A percentile compares a stretch with the other conserved stretches of the same genome.
phyloP scores from a whole-genome alignment of 169 alveolate genomes.

The Eimeria falciformis region DNA sequence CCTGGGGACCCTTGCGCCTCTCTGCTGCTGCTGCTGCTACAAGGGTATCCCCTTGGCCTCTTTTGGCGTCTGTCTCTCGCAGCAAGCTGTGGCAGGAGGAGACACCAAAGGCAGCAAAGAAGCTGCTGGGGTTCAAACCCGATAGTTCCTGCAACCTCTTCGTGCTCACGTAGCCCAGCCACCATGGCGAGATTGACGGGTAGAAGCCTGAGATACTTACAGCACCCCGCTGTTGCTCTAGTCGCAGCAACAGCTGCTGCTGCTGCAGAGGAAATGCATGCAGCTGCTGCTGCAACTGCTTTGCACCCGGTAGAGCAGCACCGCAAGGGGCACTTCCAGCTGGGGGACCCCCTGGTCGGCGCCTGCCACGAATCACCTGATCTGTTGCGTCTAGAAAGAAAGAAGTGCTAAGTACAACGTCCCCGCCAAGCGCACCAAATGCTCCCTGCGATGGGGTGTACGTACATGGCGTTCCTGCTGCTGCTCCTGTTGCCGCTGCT shows the following conservation, averaged over 20 bases:
- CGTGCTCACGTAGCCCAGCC: conserved; percentile 35
- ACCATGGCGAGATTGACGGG: conserved; percentile 28
- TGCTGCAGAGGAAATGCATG: neutral
- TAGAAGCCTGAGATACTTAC: neutral
- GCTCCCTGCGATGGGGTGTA: neutral
- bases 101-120: conserved; percentile 45
- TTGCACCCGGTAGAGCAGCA: neutral
- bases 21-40: neutral
- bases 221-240: neutral
- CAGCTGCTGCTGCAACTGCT: conserved; percentile 63
- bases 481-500: conserved; percentile 8
- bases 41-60: neutral
- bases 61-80: neutral
- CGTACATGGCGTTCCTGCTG: neutral
- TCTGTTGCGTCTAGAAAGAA: conserved; percentile 35
- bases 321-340: neutral
- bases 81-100: neutral
- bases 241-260: conserved; percentile 44
- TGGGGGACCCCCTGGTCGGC: neutral
- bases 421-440: conserved; percentile 34
- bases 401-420: neutral
- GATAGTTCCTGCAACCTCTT: conserved; percentile 37
- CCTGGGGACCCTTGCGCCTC: conserved; percentile 21
- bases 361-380: neutral
- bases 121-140: neutral